Base-by-base conservation (phyloP, 2,329 filamentous ascomycete species). In the Talaromyces sp. region DNA sequence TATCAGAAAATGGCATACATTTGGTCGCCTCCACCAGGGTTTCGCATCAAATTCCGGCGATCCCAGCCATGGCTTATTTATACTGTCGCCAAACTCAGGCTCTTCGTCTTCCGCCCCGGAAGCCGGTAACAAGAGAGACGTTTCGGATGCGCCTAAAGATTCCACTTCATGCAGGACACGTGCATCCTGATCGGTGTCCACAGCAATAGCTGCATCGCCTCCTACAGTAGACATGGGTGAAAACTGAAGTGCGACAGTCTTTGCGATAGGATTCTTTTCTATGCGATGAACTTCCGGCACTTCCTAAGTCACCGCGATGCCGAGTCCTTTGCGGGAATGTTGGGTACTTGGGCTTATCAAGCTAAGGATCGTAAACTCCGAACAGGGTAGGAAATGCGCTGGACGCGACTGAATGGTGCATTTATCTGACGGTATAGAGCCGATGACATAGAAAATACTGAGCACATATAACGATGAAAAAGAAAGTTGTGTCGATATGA, bases 11-110 rank as follows among this genome's bases (percentile, higher is more conserved):
- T 13, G 39, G 33, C 62, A 50, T 76, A 84, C 84, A 67, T 80
- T 84, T 57, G 84, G 81, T 66, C 71, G 78, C 70, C 81, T 83
- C 79, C 81, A 84, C 80, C 78, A 81, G 60, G 80, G 78, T 67
- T 80, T 73, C 3, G 76, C 75, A 57, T 75, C 72, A 56, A 81
- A 76, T 33, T 80, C 80, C 15, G 68, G 71, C 33, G 60, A 64
- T 27, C 67, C 66, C n/a, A 67, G 35, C 67, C 67, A 67, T 6
- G 67, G 65, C 41, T 64, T 66, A 45, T 66, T 54, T 8, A 63
- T n/a, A 10, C 5, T 66, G 50, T 57, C 60, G 64, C 52, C 45
- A 17, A 65, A 58, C 27, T 54, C 47, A 33, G 60, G 59, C 35
- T 45, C 41, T 49, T 22, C 62, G 52, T 65, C 31, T 59, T 62